These are phyloP conservation scores for Phyllosticta paracitricarpa DNA, from an alignment of 2,329 filamentous ascomycete genomes.

Conservation along the genomic window DNA sequence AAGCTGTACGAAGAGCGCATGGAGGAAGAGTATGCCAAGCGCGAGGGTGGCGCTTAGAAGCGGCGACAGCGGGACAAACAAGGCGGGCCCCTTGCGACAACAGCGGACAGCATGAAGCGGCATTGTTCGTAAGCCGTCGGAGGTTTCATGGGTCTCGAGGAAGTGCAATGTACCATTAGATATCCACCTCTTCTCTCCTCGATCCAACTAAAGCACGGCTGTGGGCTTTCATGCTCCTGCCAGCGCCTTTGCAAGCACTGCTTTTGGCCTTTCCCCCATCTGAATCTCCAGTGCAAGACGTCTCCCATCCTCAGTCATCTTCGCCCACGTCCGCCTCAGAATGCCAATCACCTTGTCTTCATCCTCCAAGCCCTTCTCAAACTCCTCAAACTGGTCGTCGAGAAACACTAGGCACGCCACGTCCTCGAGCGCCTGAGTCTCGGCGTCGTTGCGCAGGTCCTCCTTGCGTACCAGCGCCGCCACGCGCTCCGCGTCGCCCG, in stretches of 20 bases:
- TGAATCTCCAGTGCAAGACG: conserved; percentile 25
- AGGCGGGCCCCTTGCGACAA: neutral
- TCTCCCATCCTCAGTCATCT: conserved; percentile 28
- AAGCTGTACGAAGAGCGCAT: conserved; percentile 16
- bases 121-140: neutral
- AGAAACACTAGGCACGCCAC: conserved; percentile 80
- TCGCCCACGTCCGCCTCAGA: conserved; percentile 31
- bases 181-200: neutral
- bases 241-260: conserved; percentile 7
- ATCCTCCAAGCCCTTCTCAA: conserved; percentile 64
- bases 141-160: neutral
- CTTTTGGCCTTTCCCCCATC: conserved; percentile 22
- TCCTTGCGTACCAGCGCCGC: conserved; percentile 71
- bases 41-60: conserved; percentile 14
- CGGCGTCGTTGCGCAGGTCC: conserved; percentile 52
- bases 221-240: neutral
- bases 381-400: conserved; percentile 76
- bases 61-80: neutral
- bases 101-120: neutral
- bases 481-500: conserved; percentile 50
- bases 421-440: conserved; percentile 72
- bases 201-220: neutral
- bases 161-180: neutral
- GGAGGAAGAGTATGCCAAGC: conserved; percentile 16
- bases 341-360: conserved; percentile 65